These are phyloP conservation scores for Xylaria grammica DNA, from an alignment of 495 filamentous ascomycete genomes.

Conservation along the genomic window DNA sequence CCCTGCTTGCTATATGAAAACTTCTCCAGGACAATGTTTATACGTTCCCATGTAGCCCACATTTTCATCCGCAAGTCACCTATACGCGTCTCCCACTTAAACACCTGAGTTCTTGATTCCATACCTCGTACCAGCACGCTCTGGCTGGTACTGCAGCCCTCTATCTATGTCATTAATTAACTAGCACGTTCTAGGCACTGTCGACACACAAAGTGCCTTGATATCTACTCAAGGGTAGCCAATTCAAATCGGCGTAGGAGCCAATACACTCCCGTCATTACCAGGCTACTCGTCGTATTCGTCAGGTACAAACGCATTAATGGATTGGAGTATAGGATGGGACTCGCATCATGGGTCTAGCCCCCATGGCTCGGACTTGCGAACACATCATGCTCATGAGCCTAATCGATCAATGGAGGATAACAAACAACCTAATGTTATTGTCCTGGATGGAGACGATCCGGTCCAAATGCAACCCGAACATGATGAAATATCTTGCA, in stretches of 20 bases:
- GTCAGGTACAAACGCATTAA: background rate
- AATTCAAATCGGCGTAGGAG: background rate
- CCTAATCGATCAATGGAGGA: background rate
- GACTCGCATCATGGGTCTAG: background rate
- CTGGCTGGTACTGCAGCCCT: background rate
- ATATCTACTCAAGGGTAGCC: background rate
- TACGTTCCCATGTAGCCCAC: too few species aligned
- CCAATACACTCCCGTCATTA: background rate
- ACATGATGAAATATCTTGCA: slow-evolving; percentile 23
- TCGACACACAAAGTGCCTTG: background rate
- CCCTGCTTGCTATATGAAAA: too few species aligned
- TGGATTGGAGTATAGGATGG: background rate
- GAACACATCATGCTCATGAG: background rate
- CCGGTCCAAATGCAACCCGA: background rate
- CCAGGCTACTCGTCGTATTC: background rate
- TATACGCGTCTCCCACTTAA: background rate
- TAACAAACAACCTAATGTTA: background rate
- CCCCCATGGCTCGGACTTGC: background rate
- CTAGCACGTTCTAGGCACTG: background rate
- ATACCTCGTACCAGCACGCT: background rate
- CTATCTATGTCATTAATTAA: slow-evolving; percentile 2
- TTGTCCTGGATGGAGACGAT: background rate
- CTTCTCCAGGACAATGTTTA: too few species aligned
- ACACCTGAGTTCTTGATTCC: background rate
- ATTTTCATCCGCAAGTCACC: too few species aligned